phyloP scores from a whole-genome alignment of 2,329 filamentous ascomycete genomes.

The Colletotrichum sp. region DNA sequence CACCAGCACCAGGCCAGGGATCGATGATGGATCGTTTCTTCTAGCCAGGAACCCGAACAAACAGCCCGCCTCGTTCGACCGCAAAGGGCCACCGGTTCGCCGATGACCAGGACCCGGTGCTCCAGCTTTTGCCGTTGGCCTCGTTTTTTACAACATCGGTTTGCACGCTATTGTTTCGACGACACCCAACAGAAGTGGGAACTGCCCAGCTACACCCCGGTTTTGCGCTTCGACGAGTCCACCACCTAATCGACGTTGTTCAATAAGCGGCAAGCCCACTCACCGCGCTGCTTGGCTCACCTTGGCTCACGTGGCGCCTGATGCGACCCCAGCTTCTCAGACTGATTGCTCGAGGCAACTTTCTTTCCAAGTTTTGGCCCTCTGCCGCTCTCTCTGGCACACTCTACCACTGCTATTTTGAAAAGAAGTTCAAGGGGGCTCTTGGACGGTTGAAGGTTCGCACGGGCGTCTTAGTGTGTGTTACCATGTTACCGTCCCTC shows the following conservation, averaged over 20 bases:
- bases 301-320: slow-evolving; percentile 21
- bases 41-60: neutral
- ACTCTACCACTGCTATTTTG: neutral
- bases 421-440: neutral
- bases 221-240: neutral
- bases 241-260: neutral
- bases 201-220: slow-evolving; percentile 1
- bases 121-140: neutral
- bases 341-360: neutral
- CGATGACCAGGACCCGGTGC: neutral
- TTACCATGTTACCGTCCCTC: neutral
- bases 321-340: slow-evolving; percentile 4
- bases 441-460: neutral
- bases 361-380: neutral
- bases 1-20: neutral
- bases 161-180: slow-evolving; percentile 8
- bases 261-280: slow-evolving; percentile 12
- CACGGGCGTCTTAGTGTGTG: neutral
- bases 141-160: neutral
- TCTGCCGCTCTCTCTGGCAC: neutral
- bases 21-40: neutral
- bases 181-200: slow-evolving; percentile 16
- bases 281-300: slow-evolving; percentile 13
- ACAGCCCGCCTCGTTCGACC: neutral
- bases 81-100: neutral